Evolutionary conservation across 345 rosid genomes (phyloP), one percentile per base, ranked within the genome.

Genomic region (Aquilaria malaccensis): DNA sequence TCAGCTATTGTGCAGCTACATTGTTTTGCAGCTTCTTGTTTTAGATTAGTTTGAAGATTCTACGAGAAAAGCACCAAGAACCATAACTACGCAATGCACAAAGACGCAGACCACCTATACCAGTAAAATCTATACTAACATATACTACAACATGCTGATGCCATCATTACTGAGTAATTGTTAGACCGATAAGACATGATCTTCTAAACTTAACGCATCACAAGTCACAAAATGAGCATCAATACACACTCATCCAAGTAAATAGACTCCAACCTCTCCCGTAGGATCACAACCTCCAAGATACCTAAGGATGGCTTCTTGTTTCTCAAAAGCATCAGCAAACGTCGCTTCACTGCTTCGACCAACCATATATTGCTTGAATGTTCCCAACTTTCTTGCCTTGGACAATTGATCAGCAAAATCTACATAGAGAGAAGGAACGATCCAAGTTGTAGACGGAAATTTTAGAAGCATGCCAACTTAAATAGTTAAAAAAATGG

Each of bases 311-410:
- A 94, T 74, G 6, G 87, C 83, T 70, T 90, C 96, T 70, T 86
- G 92, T 72, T 85, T 94, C 80, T 81, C 87, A 45, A 94, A 94
- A 30, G 92, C 83, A 31, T 86, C 86, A 0, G 86, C 60, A 74
- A 88, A 90, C 0, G 99, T 88, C 9, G 87, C 95, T 30, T 86
- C 87, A 12, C 99, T 94, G 72, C 93, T 86, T 63, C 97, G 74
- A 51, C 99, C 96, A 13, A 85, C 89, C 2, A 94, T 70, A 69
- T 77, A 88, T 48, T 88, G 77, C 80, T 94, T 88, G 53, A 87
- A 88, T 3, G 82, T 77, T 53, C 92, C 93, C 68, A 90, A 62
- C 58, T 69, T 80, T 60, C 79, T 79, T 13, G 96, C 91, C 52
- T 81, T 85, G 80, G 77, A 83, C 80, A 94, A 52, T 72, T 78